phyloP scores from a whole-genome alignment of 2,329 filamentous ascomycete species.

The Periconia macrospinosa region DNA sequence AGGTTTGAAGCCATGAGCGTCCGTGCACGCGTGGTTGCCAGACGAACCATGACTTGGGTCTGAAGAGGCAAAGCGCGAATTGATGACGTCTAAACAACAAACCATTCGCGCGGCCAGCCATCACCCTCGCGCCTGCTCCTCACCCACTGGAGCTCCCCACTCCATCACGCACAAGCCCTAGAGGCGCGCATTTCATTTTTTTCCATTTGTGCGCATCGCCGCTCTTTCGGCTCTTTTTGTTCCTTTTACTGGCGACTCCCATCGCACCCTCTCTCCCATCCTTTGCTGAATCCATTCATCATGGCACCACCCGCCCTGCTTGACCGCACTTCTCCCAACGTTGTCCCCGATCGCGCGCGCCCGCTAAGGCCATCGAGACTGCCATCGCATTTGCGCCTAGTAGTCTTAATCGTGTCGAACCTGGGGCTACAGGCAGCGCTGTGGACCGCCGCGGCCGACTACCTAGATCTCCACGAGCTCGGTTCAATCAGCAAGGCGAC shows the following conservation, averaged over 20 bases:
- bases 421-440: slow-evolving; percentile 66
- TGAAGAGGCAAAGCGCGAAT: not conserved
- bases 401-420: slow-evolving; percentile 53
- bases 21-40: not conserved
- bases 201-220: slow-evolving; percentile 1
- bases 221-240: not conserved
- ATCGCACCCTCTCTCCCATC: not conserved
- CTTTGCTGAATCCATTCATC: slow-evolving; percentile 1
- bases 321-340: slow-evolving; percentile 30
- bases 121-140: not conserved
- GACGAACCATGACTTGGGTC: not conserved
- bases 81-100: slow-evolving; percentile 16
- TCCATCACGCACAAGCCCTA: slow-evolving; percentile 4
- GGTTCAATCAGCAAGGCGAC: slow-evolving; percentile 64
- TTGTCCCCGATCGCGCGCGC: slow-evolving; percentile 23
- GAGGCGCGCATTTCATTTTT: slow-evolving; percentile 19
- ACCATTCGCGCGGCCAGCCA: not conserved
- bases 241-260: not conserved
- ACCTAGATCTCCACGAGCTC: slow-evolving; percentile 64
- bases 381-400: slow-evolving; percentile 42
- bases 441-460: slow-evolving; percentile 63
- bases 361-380: slow-evolving; percentile 34
- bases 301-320: slow-evolving; percentile 28
- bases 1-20: too few species aligned
- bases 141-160: not conserved